Percentiles rank a stretch among this genome's conserved stretches.
Evolutionary conservation across 2,329 filamentous ascomycete genomes (phyloP).

Genomic region (Botrytis medusae): DNA sequence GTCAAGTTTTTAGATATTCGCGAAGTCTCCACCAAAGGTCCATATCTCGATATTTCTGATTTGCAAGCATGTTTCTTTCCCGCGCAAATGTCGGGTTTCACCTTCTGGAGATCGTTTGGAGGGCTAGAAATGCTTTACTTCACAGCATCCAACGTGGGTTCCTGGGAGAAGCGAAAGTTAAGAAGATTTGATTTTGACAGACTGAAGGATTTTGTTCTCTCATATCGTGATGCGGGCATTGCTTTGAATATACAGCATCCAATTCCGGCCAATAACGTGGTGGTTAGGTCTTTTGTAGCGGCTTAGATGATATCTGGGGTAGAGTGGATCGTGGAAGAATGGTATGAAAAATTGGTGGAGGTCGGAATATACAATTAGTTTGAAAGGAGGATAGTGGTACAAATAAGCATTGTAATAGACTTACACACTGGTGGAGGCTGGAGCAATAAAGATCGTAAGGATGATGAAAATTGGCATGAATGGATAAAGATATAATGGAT

Average conservation of each 20-base stretch:
- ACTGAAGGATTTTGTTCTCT: neutral
- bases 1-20: neutral
- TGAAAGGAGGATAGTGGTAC: neutral
- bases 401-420: neutral
- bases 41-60: neutral
- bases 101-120: neutral
- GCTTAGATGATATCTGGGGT: neutral
- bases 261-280: neutral
- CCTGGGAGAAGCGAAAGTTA: neutral
- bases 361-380: neutral
- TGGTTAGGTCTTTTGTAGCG: neutral
- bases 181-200: neutral
- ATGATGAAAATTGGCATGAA: neutral
- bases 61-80: neutral
- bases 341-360: neutral
- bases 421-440: neutral
- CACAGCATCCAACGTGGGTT: neutral
- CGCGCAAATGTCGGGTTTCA: neutral
- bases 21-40: neutral
- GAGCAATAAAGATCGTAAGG: neutral
- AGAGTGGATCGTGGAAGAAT: neutral
- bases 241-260: neutral
- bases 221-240: neutral
- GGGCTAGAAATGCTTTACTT: neutral
- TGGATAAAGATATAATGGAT: neutral